These are phyloP conservation scores for Helicostylum pulchrum DNA, from an alignment of 192 early-diverging fungal species.

Conservation along the genomic window DNA sequence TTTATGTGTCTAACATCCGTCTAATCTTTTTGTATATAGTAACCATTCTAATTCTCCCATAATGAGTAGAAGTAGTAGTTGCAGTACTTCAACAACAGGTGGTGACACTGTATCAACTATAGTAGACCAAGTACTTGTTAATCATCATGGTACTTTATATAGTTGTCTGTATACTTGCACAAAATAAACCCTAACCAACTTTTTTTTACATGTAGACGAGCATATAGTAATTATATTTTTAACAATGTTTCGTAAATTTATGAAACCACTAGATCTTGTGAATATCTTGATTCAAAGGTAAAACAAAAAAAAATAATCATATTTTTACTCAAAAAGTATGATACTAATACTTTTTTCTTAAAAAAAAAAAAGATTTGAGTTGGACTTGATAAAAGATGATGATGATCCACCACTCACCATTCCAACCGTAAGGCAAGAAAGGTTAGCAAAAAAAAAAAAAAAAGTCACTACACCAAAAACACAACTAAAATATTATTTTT, in stretches of 20 bases:
- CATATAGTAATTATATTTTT: conserved; percentile 31
- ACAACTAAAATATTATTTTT: no score
- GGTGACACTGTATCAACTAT: not conserved
- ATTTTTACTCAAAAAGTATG: not conserved
- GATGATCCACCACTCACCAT: not conserved
- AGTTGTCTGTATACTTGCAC: no score
- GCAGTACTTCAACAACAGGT: not conserved
- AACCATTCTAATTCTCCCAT: no score
- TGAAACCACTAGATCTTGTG: conserved; percentile 31
- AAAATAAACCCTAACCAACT: no score
- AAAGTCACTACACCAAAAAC: no score
- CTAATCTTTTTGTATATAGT: no score
- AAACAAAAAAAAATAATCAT: not conserved
- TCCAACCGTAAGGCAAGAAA: conserved; percentile 25
- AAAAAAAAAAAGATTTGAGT: not conserved
- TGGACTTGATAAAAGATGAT: conserved; percentile 20
- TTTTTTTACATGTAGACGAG: conserved; percentile 16
- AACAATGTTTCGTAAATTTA: conserved; percentile 37
- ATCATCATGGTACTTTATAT: not conserved
- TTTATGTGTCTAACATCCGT: no score
- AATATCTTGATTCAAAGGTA: conserved; percentile 31
- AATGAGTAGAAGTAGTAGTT: not conserved
- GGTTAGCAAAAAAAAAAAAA: conserved; percentile 12
- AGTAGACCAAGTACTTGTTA: conserved; percentile 3
- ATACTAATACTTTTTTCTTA: not conserved